Conservation (phyloP, 139 green algal species). For the Gonium pectorale region DNA sequence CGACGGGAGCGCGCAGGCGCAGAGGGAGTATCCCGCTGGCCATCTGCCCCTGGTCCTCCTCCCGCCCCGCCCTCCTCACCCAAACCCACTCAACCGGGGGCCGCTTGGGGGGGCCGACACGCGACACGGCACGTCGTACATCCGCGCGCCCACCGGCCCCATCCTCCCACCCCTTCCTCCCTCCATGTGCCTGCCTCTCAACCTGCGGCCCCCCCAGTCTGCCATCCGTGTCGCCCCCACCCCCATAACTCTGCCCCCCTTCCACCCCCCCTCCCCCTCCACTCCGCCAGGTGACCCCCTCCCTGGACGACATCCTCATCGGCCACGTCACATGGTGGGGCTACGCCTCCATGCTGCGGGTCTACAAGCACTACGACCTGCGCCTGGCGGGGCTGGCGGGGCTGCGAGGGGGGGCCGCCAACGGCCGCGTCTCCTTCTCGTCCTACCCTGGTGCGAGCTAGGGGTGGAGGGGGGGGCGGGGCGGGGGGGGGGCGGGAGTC, state of each 20-base stretch:
- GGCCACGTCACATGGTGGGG: slow-evolving; percentile 79
- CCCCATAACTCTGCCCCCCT: neutral
- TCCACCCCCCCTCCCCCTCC: neutral
- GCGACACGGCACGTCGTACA: no score
- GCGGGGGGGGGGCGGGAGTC: neutral
- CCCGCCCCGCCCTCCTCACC: no score
- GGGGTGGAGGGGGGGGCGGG: neutral
- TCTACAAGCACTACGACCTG: slow-evolving; percentile 82
- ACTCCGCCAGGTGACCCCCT: slow-evolving; percentile 48
- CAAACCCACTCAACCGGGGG: no score
- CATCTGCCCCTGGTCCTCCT: no score
- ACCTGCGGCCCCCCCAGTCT: neutral
- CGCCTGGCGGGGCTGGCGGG: slow-evolving; percentile 39
- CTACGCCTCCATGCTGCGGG: slow-evolving; percentile 69
- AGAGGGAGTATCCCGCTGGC: no score
- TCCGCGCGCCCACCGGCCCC: no score
- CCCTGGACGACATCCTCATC: slow-evolving; percentile 68
- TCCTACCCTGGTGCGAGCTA: slow-evolving; percentile 67
- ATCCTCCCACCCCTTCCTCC: no score
- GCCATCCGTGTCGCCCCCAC: neutral
- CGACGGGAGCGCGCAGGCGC: no score
- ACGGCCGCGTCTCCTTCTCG: slow-evolving; percentile 66
- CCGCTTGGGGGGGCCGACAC: no score
- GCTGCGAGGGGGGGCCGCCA: neutral
- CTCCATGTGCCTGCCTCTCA: neutral